Evolutionary conservation across 257 asterid genomes (phyloP).

Genomic region (Nicotiana undulata): DNA sequence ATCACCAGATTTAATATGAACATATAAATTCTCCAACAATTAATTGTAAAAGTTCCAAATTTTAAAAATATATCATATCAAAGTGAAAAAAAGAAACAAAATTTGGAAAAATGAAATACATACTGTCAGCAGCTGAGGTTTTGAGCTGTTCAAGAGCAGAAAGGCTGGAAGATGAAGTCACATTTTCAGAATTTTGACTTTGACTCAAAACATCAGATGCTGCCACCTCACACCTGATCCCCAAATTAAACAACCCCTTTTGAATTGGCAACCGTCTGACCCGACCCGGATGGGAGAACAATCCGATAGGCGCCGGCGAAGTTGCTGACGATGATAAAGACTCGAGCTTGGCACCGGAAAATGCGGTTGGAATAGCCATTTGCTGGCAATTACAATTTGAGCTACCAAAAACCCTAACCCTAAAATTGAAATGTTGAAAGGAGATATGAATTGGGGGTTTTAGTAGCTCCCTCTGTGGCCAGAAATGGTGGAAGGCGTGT

Average conservation of each 20-base stretch:
- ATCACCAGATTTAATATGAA: not conserved
- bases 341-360: constrained; percentile 73
- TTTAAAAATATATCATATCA: not conserved
- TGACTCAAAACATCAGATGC: constrained; percentile 34
- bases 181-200: constrained; percentile 22
- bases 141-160: constrained; percentile 85
- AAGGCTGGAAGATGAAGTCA: constrained; percentile 64
- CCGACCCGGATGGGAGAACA: constrained; percentile 35
- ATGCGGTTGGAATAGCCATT: constrained; percentile 73
- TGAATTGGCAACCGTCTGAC: constrained; percentile 23
- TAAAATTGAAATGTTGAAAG: not conserved
- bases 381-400: not conserved
- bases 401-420: constrained; percentile 11
- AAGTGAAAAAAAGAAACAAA: not conserved
- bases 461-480: constrained; percentile 2
- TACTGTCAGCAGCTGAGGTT: constrained; percentile 79
- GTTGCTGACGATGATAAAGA: constrained; percentile 42
- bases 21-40: not conserved
- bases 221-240: constrained; percentile 45
- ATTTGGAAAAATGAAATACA: not conserved
- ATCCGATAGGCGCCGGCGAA: constrained; percentile 36
- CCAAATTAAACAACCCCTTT: constrained; percentile 20
- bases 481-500: constrained; percentile 6
- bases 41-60: not conserved
- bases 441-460: constrained; percentile 3